Evolutionary conservation across 352 stramenopile species (phyloP), one percentile per base, ranked within the genome.

Genomic region (Phytophthora podocarpi): DNA sequence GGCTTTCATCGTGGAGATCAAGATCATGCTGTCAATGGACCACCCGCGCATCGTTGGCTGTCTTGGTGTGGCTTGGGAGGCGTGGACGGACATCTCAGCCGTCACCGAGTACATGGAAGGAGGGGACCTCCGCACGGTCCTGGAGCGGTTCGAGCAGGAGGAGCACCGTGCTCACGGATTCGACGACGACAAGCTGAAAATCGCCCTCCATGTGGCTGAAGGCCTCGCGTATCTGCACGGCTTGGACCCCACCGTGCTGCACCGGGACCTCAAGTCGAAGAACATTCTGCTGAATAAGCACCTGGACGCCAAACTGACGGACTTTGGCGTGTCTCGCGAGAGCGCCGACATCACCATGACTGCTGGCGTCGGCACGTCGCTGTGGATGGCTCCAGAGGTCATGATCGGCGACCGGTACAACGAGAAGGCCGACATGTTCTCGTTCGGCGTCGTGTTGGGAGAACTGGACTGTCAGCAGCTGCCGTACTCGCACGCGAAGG

Each of bases 321-420:
- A 84, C 62, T 84, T 84, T 62, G 75, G 75, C 20, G 69, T 74
- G 12, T 80, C 68, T 21, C 68, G 75, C 5, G 74, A 78, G 47
- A 76, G 56, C 20, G 47, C 61, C 10, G 64, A 73, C 37, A 49
- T 73, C 23, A 83, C 74, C 4, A 79, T 83, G 70, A 83, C 70
- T 12, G 67, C 67, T 4, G 74, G 73, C 80, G n/a, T n/a, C n/a
- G n/a, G n/a, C n/a, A n/a, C n/a, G n/a, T n/a, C n/a, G n/a, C n/a
- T n/a, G n/a, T n/a, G n/a, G n/a, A n/a, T n/a, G n/a, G n/a, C n/a
- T n/a, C n/a, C n/a, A n/a, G n/a, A n/a, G n/a, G n/a, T n/a, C 13
- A 77, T 83, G 70, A 67, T 77, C 10, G 74, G 74, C 3, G 74
- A 78, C 42, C 53, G 71, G 11, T 83, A 83, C 47, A 74, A 74